Percentiles rank a stretch among this genome's conserved stretches.
phyloP scores from a whole-genome alignment of 129 eudicot genomes.

The Logfia minima region DNA sequence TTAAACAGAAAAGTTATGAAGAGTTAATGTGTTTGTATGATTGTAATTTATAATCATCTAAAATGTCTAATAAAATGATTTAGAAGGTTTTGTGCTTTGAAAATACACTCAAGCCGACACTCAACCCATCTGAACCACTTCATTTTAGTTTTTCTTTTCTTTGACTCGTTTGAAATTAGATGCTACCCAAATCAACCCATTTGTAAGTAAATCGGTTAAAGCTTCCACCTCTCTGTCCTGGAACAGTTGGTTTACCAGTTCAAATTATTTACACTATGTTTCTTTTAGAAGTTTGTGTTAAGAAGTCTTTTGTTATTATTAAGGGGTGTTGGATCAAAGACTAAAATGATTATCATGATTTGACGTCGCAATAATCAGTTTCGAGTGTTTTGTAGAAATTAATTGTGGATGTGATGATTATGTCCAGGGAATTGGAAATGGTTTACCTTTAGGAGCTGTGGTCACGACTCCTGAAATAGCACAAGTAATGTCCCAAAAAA shows the following conservation, averaged over 20 bases:
- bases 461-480: slow-evolving; percentile 99
- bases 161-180: not conserved
- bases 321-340: not conserved
- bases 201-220: not conserved
- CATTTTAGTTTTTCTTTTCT: not conserved
- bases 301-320: not conserved
- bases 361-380: not conserved
- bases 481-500: slow-evolving; percentile 83
- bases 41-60: not conserved
- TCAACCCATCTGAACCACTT: not conserved
- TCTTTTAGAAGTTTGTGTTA: not conserved
- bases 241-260: not conserved
- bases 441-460: slow-evolving; percentile 96
- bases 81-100: not conserved
- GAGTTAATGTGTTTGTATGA: not conserved
- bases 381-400: not conserved
- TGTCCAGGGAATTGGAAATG: slow-evolving; percentile 90
- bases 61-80: not conserved
- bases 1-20: not conserved
- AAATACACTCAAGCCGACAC: not conserved
- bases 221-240: too few species aligned
- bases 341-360: not conserved
- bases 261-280: not conserved
- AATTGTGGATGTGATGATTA: not conserved
- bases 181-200: not conserved